phyloP scores from a whole-genome alignment of 2,329 filamentous ascomycete genomes.

The Ceratocystis diversiconidia region DNA sequence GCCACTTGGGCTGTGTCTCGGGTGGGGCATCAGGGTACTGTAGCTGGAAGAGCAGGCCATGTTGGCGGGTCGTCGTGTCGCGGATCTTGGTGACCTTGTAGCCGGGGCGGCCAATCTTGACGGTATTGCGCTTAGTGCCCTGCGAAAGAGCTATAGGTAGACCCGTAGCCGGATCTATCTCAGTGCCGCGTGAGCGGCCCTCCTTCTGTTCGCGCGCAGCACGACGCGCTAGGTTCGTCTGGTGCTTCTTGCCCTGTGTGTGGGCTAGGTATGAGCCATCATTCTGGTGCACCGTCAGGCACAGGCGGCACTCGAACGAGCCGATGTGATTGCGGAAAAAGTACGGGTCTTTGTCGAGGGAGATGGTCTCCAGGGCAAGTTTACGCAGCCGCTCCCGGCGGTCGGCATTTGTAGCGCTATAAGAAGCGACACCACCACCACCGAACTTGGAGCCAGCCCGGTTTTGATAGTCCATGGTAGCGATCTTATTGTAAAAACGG shows the following conservation, averaged over 20 bases:
- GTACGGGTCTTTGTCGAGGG: conserved; percentile 98
- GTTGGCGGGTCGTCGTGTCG: conserved; percentile 75
- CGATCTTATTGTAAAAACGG: background rate
- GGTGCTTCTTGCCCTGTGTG: conserved; percentile 96
- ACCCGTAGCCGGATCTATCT: conserved; percentile 53
- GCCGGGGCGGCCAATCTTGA: conserved; percentile 91
- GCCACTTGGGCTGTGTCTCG: conserved; percentile 64
- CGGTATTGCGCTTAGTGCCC: conserved; percentile 59
- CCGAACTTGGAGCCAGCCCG: conserved; percentile 95
- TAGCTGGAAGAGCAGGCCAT: conserved; percentile 87
- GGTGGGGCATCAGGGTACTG: conserved; percentile 82
- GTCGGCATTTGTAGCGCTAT: conserved; percentile 88
- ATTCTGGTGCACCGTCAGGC: conserved; percentile 95
- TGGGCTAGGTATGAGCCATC: conserved; percentile 97
- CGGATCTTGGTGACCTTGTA: conserved; percentile 97
- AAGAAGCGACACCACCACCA: conserved; percentile 88
- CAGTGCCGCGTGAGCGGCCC: conserved; percentile 47
- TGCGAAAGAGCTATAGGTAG: conserved; percentile 64
- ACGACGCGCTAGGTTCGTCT: conserved; percentile 90
- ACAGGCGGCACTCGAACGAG: conserved; percentile 93
- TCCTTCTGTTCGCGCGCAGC: conserved; percentile 93
- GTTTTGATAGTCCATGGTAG: conserved; percentile 62
- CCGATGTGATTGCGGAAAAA: conserved; percentile 99
- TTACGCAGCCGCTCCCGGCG: conserved; percentile 93
- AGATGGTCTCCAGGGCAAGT: conserved; percentile 95